Conservation (phyloP, 305 asterid species). For the Petunia hybrid region DNA sequence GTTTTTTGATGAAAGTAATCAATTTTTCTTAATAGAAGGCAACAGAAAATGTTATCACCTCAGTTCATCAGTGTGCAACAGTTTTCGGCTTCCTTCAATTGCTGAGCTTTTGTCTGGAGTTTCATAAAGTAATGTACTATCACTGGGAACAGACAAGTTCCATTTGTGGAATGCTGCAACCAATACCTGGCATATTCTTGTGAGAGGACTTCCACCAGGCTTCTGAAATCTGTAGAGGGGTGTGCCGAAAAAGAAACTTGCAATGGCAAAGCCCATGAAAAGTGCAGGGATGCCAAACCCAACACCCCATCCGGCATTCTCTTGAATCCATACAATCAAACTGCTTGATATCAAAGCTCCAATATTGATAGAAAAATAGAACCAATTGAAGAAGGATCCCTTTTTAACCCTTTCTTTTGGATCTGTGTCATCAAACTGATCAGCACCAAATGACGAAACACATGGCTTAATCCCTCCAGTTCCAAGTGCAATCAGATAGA, state of each 20-base stretch:
- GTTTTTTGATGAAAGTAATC: too few relatives aligned
- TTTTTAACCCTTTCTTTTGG: constrained; percentile 77
- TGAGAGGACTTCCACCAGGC: constrained; percentile 95
- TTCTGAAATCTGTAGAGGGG: constrained; percentile 84
- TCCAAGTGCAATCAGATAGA: constrained; percentile 64
- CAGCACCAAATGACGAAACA: constrained; percentile 74
- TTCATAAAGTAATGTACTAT: constrained; percentile 72
- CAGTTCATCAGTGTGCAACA: constrained; percentile 75
- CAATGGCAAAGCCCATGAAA: constrained; percentile 79
- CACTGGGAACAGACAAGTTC: constrained; percentile 57
- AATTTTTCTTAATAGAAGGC: too few relatives aligned
- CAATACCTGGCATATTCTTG: constrained; percentile 87
- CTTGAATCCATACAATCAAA: constrained; percentile 92
- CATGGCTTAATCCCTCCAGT: too few relatives aligned
- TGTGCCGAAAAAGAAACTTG: constrained; percentile 83
- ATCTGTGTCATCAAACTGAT: constrained; percentile 93
- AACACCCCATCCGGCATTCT: constrained; percentile 90
- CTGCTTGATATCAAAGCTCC: constrained; percentile 84
- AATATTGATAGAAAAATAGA: constrained; percentile 63
- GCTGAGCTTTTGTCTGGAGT: constrained; percentile 73
- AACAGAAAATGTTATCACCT: constrained; percentile 40
- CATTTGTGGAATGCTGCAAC: constrained; percentile 73
- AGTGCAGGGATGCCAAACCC: constrained; percentile 89
- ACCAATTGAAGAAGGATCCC: constrained; percentile 61
- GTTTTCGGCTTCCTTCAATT: constrained; percentile 85